A percentile compares a stretch with the other conserved stretches of the same genome.
phyloP scores from a whole-genome alignment of 345 rosid species.

The Mallotus nudiflorus region DNA sequence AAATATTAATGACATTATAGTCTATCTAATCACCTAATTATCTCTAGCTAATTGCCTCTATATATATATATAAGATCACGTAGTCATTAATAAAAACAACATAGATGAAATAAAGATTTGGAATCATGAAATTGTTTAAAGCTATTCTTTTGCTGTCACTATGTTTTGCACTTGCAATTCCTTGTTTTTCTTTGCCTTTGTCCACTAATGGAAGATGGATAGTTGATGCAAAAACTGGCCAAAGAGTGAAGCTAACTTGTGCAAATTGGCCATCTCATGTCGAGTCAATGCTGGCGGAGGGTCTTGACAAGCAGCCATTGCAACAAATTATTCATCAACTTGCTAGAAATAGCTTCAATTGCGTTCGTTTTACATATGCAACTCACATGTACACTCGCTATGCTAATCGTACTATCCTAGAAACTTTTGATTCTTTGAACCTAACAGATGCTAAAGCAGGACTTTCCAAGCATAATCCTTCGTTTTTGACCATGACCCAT shows the following conservation, averaged over 20 bases:
- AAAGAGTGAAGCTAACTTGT: slow-evolving; percentile 22
- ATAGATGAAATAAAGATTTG: no score
- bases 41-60: no score
- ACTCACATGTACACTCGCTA: slow-evolving; percentile 22
- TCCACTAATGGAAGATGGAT: slow-evolving; percentile 29
- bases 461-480: slow-evolving; percentile 30
- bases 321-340: neutral
- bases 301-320: slow-evolving; percentile 26
- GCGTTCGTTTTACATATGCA: slow-evolving; percentile 26
- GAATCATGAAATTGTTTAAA: neutral
- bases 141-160: neutral
- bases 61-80: no score
- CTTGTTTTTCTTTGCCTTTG: slow-evolving; percentile 16
- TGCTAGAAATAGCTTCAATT: slow-evolving; percentile 4
- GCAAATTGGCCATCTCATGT: slow-evolving; percentile 32
- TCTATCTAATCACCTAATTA: no score
- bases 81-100: no score
- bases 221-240: slow-evolving; percentile 10
- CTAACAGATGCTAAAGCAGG: slow-evolving; percentile 18
- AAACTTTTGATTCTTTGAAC: slow-evolving; percentile 8
- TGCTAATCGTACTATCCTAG: neutral
- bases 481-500: slow-evolving; percentile 16
- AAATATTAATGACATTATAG: no score
- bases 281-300: slow-evolving; percentile 23
- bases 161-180: neutral